A percentile compares a stretch with the other conserved stretches of the same genome.
Conservation (phyloP, 2,329 filamentous ascomycete genomes). For the Phoma herbarum region DNA sequence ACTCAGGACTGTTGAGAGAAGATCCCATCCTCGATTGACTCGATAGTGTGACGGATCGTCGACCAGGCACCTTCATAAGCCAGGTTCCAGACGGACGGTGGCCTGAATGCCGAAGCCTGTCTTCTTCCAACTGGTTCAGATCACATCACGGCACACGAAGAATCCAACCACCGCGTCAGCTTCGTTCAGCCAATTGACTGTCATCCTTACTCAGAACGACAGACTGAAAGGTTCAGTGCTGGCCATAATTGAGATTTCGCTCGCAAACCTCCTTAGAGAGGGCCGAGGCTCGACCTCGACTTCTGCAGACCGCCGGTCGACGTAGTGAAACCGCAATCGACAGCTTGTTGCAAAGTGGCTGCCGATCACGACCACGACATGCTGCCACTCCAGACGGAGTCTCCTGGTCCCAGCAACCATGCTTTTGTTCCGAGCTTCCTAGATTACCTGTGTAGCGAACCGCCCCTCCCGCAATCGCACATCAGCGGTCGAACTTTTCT, state of each 20-base stretch:
- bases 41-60: neutral
- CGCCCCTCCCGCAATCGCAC: neutral
- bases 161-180: neutral
- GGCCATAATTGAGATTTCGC: neutral
- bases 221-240: neutral
- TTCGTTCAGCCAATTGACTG: neutral
- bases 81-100: neutral
- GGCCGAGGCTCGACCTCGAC: neutral
- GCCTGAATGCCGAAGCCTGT: neutral
- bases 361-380: neutral
- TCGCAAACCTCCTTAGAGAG: neutral
- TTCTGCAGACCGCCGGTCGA: neutral
- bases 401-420: neutral
- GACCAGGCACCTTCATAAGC: neutral
- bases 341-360: neutral
- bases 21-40: neutral
- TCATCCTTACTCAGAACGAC: neutral
- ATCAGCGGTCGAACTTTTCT: neutral
- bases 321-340: neutral
- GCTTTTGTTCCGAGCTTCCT: neutral
- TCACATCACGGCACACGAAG: neutral
- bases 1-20: neutral
- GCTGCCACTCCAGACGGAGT: neutral
- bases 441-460: neutral
- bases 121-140: neutral